Evolutionary conservation across 768 basidiomycete species (phyloP), one percentile per base, ranked within the genome.

Genomic region (Agaricus subrufescens): DNA sequence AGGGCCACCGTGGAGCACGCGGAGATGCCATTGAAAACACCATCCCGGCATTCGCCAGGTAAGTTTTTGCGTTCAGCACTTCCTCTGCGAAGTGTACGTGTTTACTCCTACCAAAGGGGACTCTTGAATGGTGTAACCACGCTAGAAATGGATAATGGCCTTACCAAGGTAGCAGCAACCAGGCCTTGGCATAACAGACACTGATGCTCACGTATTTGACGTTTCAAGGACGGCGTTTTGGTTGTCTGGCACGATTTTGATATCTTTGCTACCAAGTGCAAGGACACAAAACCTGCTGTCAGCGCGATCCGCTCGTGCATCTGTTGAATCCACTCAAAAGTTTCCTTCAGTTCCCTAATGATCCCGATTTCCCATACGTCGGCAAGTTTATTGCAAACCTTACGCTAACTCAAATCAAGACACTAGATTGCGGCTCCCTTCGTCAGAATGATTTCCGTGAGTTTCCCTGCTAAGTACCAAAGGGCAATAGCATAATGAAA

Each of bases 161-260:
- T 91, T 56, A 89, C 89, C 7, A 82, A 80, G 74, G 87, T 83
- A 52, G 61, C 67, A 34, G 11, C 15, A n/a, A 25, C 27, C 10
- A 62, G 27, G 12, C 19, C 19, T 19, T 19, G 38, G 31, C 8
- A 19, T 30, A 49, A 38, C n/a, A 30, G 5, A 37, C 29, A 29
- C 14, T 26, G 23, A 42, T n/a, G 25, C 19, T 9, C 45, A 44
- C 26, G 38, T 55, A 46, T 29, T 46, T 14, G 12, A n/a, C 40
- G 46, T 30, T 19, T 14, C 19, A 63, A 89, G 87, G 91, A 93
- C 65, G 88, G 86, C 11, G 77, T 79, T 47, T 84, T 87, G 14
- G 75, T 93, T 42, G 87, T 92, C 12, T 91, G 87, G 86, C 90
- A 93, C 62, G 90, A 93, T 68, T 83, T 85, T 67, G 71, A 72